Percentiles rank a stretch among this genome's conserved stretches.
phyloP scores from a whole-genome alignment of 2,329 filamentous ascomycete species.

The Aspergillus hortae region DNA sequence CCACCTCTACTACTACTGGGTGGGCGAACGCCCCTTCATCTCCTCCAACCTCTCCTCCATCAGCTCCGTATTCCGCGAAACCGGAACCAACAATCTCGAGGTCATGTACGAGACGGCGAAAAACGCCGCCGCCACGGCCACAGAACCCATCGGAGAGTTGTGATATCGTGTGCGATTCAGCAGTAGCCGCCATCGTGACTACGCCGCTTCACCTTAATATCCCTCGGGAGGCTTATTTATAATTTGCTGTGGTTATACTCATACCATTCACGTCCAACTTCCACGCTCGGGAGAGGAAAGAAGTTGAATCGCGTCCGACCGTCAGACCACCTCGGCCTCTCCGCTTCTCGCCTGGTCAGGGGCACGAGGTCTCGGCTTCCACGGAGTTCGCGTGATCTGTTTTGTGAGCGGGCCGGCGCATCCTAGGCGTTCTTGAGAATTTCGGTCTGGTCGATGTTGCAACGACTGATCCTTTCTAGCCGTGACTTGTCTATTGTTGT shows the following conservation, averaged over 20 bases:
- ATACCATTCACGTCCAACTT: background rate
- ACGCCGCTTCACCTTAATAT: background rate
- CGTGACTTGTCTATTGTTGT: conserved; percentile 7
- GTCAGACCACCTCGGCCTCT: background rate
- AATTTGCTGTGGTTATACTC: background rate
- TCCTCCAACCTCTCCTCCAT: conserved; percentile 29
- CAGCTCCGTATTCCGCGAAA: conserved; percentile 31
- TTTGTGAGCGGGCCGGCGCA: conserved; percentile 20
- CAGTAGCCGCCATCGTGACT: background rate
- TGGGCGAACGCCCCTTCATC: conserved; percentile 61
- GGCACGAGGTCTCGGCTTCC: conserved; percentile 8
- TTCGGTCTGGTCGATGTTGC: conserved; percentile 4
- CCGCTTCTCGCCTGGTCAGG: background rate
- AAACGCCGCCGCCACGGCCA: conserved; percentile 38
- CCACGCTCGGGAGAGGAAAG: background rate
- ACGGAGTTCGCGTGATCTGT: conserved; percentile 12
- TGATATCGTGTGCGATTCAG: conserved; percentile 12
- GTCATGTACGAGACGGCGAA: conserved; percentile 49
- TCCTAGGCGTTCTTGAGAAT: conserved; percentile 21
- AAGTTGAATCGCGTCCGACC: background rate
- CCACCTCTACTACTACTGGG: conserved; percentile 92
- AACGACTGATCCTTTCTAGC: background rate
- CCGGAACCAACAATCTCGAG: conserved; percentile 33
- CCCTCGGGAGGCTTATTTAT: background rate
- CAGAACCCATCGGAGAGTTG: conserved; percentile 30